phyloP scores from a whole-genome alignment of 139 green algal genomes.

The Chlorokybus atmophyticus region DNA sequence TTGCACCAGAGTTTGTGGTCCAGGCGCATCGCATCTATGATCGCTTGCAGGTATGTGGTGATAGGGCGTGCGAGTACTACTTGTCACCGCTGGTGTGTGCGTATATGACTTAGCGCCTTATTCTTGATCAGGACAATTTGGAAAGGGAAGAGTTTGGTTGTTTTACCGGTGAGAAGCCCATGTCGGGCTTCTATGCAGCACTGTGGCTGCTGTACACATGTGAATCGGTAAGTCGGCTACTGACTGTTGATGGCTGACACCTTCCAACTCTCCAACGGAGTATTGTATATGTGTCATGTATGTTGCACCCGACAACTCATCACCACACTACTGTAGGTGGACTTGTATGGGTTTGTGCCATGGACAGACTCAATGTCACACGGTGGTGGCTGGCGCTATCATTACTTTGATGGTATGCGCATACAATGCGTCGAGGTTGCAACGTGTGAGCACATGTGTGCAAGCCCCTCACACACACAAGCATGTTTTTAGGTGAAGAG shows the following conservation, averaged over 20 bases:
- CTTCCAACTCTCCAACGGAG: too few species aligned
- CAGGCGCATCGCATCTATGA: constrained; percentile 23
- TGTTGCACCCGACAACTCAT: too few species aligned
- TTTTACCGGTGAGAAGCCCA: constrained; percentile 26
- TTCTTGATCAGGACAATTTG: constrained; percentile 9
- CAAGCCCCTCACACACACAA: too few species aligned
- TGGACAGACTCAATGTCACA: constrained; percentile 10
- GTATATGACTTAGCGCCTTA: too few species aligned
- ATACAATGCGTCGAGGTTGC: too few species aligned
- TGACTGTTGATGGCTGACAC: too few species aligned
- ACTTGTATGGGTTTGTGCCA: constrained; percentile 23
- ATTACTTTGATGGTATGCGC: constrained; percentile 31
- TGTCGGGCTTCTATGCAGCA: constrained; percentile 25
- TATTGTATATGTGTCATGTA: too few species aligned
- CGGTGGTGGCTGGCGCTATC: constrained; percentile 7
- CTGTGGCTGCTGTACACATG: constrained; percentile 10
- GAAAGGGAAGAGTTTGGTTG: constrained; percentile 8
- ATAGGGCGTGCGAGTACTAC: constrained; percentile 1
- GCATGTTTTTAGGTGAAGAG: too few species aligned
- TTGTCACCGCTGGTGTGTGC: too few species aligned
- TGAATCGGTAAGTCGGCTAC: neutral
- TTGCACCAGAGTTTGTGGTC: constrained; percentile 15
- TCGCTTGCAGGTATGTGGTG: constrained; percentile 8
- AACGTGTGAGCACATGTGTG: too few species aligned
- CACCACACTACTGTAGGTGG: too few species aligned